Base-by-base conservation (phyloP, 768 basidiomycete genomes). In the Psilocybe tampanensis region DNA sequence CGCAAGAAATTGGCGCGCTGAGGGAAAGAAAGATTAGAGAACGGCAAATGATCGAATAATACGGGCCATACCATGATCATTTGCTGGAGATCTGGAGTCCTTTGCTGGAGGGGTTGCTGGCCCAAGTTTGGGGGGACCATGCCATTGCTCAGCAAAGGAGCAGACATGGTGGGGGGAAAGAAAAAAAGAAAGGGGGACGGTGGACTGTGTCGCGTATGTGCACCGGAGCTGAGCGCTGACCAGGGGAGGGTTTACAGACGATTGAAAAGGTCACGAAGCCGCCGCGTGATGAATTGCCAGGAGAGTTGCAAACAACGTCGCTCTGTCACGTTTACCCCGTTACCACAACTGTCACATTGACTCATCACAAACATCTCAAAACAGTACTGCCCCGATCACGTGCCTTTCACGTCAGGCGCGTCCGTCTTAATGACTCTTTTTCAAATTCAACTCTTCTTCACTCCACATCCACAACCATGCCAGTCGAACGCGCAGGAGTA, bases 401-500 rank as follows among this genome's bases (percentile, higher is more conserved):
- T 76, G 74, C 44, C 32, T 47, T 64, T 62, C 60, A 66, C 68
- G 54, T 61, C 51, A 59, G 66, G 66, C 76, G 74, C 76, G 77
- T 76, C 68, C 60, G 48, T 47, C 24, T 59, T 18, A 44, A 42
- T 60, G 56, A 60, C 58, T 61, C 55, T 59, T 47, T 29, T 18
- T 44, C 24, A 21, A 45, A n/a, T 21, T 45, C n/a, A 4, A 23
- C 45, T 39, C 36, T n/a, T 39, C 33, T 34, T 7, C 33, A 15
- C 45, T 24, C 19, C 17, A 54, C 48, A 15, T 53, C 24, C 23
- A 44, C 54, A 47, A 58, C 55, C 72, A 80, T 92, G 90, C 83
- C 86, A 67, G 81, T 86, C 69, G 88, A 92, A 79, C 75, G 91
- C 67, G 90, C 90, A 59, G 92, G 92, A 39, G 91, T 92, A 74